These are phyloP conservation scores for Selenicereus undatus DNA, from an alignment of 148 eudicot species.

Conservation along the genomic window DNA sequence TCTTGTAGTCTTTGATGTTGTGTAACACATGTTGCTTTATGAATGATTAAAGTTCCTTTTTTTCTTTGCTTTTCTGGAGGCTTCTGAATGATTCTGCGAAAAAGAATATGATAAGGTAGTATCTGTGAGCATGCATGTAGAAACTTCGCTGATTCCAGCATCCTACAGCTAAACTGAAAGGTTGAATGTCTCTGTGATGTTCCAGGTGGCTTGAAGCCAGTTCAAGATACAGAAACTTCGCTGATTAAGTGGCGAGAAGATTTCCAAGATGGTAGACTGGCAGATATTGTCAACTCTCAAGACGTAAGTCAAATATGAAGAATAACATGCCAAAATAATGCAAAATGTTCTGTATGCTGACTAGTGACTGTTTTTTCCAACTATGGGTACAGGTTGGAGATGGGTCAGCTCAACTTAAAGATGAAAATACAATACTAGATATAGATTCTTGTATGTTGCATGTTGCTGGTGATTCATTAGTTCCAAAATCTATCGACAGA, in stretches of 20 bases:
- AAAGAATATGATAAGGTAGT: background rate
- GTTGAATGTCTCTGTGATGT: slow-evolving; percentile 8
- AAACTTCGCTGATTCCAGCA: background rate
- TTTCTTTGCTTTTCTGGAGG: background rate
- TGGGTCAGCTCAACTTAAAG: slow-evolving; percentile 24
- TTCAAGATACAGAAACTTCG: slow-evolving; percentile 37
- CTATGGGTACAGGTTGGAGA: slow-evolving; percentile 39
- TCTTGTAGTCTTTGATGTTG: background rate
- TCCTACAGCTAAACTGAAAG: background rate
- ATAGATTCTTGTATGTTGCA: slow-evolving; percentile 60
- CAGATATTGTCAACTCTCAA: slow-evolving; percentile 22
- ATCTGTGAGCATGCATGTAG: background rate
- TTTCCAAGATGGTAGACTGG: slow-evolving; percentile 27
- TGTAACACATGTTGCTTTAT: background rate
- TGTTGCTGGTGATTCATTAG: slow-evolving; percentile 61
- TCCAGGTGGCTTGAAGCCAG: slow-evolving; percentile 25
- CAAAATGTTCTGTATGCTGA: background rate
- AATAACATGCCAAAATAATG: background rate
- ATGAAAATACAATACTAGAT: slow-evolving; percentile 55
- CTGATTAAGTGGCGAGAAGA: slow-evolving; percentile 60
- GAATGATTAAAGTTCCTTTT: background rate
- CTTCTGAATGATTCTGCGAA: background rate
- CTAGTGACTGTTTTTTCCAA: slow-evolving; percentile 4
- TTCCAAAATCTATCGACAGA: slow-evolving; percentile 74
- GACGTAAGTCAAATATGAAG: slow-evolving; percentile 25